These are phyloP conservation scores for Stereum hirsutum DNA, from an alignment of 1,284 basidiomycete genomes.

Conservation along the genomic window DNA sequence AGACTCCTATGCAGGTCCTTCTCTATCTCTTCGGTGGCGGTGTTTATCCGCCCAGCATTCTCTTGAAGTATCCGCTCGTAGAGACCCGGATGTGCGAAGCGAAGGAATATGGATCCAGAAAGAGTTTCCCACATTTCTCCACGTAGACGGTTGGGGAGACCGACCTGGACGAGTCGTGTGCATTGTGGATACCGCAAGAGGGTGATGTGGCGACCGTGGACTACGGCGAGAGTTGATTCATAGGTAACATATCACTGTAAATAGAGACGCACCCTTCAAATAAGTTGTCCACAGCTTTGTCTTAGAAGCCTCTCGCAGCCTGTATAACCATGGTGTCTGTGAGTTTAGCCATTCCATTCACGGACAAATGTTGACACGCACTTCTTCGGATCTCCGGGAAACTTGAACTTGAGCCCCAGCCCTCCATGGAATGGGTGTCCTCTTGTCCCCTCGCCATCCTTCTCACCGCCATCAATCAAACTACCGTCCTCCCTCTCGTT, in stretches of 20 bases:
- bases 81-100: conserved; percentile 80
- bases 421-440: conserved; percentile 75
- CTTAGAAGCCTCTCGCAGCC: conserved; percentile 92
- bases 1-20: conserved; percentile 95
- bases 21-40: conserved; percentile 97
- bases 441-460: conserved; percentile 40
- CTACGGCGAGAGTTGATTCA: conserved; percentile 24
- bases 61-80: conserved; percentile 79
- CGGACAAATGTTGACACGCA: conserved; percentile 27
- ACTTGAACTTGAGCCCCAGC: conserved; percentile 82
- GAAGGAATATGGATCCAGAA: conserved; percentile 89
- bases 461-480: conserved; percentile 33
- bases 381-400: conserved; percentile 92
- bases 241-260: neutral
- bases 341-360: neutral
- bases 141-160: conserved; percentile 88
- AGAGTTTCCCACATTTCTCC: conserved; percentile 99
- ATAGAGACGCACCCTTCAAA: conserved; percentile 51
- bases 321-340: conserved; percentile 19
- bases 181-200: conserved; percentile 96
- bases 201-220: conserved; percentile 83
- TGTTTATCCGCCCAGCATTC: conserved; percentile 74
- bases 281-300: conserved; percentile 96
- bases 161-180: conserved; percentile 94
- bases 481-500: conserved; percentile 62